Base-by-base conservation (phyloP, 345 rosid genomes). In the Eucalyptus victrix region DNA sequence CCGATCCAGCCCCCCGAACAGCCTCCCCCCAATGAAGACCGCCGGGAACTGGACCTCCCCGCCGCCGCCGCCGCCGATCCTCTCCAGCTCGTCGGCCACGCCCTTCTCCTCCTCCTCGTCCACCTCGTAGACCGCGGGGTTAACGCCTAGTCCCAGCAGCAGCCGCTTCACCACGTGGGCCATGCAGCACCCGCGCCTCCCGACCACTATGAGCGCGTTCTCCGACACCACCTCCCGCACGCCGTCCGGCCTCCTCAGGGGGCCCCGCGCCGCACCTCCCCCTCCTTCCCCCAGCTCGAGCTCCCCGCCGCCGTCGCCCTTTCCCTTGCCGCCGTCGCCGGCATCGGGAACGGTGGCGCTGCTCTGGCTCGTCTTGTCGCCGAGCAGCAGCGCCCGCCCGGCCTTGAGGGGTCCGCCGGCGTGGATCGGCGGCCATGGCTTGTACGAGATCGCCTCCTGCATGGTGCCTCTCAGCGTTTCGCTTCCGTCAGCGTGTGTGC, bases 1-100 rank as follows among this genome's bases (percentile, higher is more conserved):
- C 91, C 93, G 94, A 72, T 97, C 99, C 93, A 97, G 89, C 32
- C 99, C 99, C 14, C 99, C 99, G 90, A 96, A 96, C 92, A 97
- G 88, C 67, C 91, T 94, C 5, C 99, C 99, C 49, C 99, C 99
- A 69, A 98, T 95, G 76, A 96, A 97, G 91, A 97, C 96, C 88
- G 94, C 93, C 37, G 99, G 99, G 40, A 98, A 92, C 90, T 95
- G 97, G 69, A 96, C 91, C 86, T 86, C 88, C 23, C 72, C 89
- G 15, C 17, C 69, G 69, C 86, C 86, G 44, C 72, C 80, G 49
- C 86, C 72, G 60, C 80, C 60, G 15, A 90, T 72, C 58, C 49
- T 76, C 87, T 90, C 92, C 89, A 96, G 49, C 23, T 95, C 96
- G 80, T 72, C 87, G 67, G 92, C 88, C 76, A 92, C 92, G 17